Evolutionary conservation across 2,329 filamentous ascomycete genomes (phyloP), one percentile per base, ranked within the genome.

Genomic region (Botryotinia convoluta): DNA sequence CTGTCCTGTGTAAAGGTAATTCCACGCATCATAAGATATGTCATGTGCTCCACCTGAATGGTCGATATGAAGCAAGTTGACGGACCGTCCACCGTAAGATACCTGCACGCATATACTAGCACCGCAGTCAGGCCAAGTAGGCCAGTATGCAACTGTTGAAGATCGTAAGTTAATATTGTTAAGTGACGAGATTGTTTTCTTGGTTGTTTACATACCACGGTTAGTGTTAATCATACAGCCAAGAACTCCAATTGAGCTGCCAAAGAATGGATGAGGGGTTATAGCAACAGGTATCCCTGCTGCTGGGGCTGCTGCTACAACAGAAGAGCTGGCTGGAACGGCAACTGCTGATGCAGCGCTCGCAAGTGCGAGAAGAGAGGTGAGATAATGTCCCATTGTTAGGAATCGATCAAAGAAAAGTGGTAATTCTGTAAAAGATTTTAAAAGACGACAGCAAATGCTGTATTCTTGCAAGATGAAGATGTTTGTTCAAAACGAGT

Each of bases 161-260:
- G 26, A 51, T 51, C 26, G 12, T 26, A 20, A n/a, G 26, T 51
- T n/a, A 51, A n/a, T n/a, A 51, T 51, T n/a, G 26, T 3, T n/a
- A n/a, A 51, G 26, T 51, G 26, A 51, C 4, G 26, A 51, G n/a
- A n/a, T 51, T 14, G 2, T 14, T n/a, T 51, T n/a, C 26, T n/a
- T n/a, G 5, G 26, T n/a, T n/a, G 2, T 26, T n/a, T n/a, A 16
- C 48, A n/a, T 51, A 51, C 48, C 54, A 22, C 54, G 54, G 26
- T 70, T 48, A 37, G 68, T 70, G 39, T 70, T 62, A 6, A 70
- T 70, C 54, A 61, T 70, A 20, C 68, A 70, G 3, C 68, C 68
- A 32, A 70, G 59, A 37, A 70, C 59, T 14, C 68, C 68, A 5
- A n/a, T 37, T 37, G 68, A 70, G 39, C 68, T 70, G 44, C 39